These are phyloP conservation scores for Fusarium secorum DNA, from an alignment of 2,329 filamentous ascomycete species.

Conservation along the genomic window DNA sequence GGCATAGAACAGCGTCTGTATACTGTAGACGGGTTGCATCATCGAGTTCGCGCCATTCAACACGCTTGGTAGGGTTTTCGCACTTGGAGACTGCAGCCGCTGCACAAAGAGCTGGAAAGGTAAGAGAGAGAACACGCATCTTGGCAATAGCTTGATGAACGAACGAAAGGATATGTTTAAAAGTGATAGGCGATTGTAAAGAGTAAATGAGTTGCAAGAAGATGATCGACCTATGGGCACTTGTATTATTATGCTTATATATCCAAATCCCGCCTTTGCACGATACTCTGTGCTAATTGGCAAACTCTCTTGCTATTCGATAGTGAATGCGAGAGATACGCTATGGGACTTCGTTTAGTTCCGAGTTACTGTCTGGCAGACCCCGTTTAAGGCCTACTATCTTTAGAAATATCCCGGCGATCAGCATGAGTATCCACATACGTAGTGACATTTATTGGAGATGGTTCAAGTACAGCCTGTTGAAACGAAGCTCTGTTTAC, in stretches of 20 bases:
- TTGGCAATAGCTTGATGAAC: rapidly evolving
- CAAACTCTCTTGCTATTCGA: neutral
- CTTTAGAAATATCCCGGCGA: neutral
- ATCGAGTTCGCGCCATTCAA: rapidly evolving
- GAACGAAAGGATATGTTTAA: rapidly evolving
- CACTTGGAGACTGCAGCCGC: neutral
- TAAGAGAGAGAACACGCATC: rapidly evolving
- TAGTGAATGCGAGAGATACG: neutral
- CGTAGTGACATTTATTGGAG: rapidly evolving
- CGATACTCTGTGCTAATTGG: neutral
- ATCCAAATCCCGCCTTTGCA: neutral
- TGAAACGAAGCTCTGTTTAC: neutral
- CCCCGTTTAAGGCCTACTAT: rapidly evolving
- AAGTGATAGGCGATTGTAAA: rapidly evolving
- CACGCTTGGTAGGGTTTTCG: neutral
- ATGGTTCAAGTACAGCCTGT: rapidly evolving
- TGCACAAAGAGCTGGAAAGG: neutral
- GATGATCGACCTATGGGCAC: neutral
- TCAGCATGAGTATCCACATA: neutral
- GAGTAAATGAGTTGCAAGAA: too few relatives aligned
- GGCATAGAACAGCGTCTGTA: neutral
- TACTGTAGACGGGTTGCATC: neutral
- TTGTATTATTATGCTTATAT: neutral
- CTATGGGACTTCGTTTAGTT: neutral
- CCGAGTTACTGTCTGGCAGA: neutral